Conservation (phyloP, 1,284 basidiomycete genomes). For the Puccinia hordei region DNA sequence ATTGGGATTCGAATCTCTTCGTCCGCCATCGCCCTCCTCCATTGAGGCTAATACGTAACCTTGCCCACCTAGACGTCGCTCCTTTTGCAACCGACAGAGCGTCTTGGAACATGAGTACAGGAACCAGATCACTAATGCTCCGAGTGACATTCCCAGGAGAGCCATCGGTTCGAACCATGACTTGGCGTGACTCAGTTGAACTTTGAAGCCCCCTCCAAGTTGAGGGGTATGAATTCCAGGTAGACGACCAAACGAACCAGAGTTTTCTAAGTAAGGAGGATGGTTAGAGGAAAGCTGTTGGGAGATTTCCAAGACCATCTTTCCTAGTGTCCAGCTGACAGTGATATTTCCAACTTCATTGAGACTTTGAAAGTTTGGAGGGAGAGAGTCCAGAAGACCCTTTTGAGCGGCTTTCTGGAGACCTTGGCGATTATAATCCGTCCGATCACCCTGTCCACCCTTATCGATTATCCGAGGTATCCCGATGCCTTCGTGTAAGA, state of each 20-base stretch:
- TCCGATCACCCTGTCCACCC: constrained; percentile 67
- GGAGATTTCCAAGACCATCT: constrained; percentile 89
- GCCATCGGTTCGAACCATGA: constrained; percentile 37
- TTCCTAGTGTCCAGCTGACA: constrained; percentile 96
- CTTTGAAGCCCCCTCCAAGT: not conserved
- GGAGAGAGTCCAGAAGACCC: constrained; percentile 51
- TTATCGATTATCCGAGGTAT: constrained; percentile 85
- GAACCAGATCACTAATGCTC: constrained; percentile 29
- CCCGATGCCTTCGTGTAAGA: constrained; percentile 92
- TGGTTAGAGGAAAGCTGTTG: constrained; percentile 12
- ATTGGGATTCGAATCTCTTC: not conserved
- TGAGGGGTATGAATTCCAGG: constrained; percentile 43
- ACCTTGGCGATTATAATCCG: constrained; percentile 63
- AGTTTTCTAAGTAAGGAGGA: not conserved
- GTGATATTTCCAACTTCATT: constrained; percentile 88
- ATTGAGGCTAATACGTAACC: constrained; percentile 43
- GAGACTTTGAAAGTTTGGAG: constrained; percentile 82
- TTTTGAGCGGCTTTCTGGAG: constrained; percentile 72
- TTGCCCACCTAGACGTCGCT: not conserved
- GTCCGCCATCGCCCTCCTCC: constrained; percentile 31
- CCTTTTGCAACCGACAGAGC: constrained; percentile 12
- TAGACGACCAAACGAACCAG: not conserved
- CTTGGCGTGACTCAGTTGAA: constrained; percentile 10
- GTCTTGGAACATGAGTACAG: constrained; percentile 24
- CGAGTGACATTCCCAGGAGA: constrained; percentile 4